Base-by-base conservation (phyloP, 2,329 filamentous ascomycete species). In the Fusarium continuum region DNA sequence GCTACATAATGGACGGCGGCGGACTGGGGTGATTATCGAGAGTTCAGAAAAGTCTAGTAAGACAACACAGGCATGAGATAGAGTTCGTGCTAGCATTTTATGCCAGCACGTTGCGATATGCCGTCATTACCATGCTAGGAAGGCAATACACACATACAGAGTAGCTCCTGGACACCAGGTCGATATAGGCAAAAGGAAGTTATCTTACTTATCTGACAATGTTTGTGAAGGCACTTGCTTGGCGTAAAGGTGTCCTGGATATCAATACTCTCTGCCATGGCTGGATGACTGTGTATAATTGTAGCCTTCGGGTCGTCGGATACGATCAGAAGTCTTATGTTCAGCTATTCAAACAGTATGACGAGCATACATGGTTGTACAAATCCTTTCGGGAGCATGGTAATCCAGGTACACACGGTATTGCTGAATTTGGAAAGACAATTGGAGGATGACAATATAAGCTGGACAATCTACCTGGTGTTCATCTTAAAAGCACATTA, bases 201-300 rank as follows among this genome's bases (percentile, higher is more conserved):
- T 59, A 36, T 28, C 39, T 61, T 48, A 38, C 57, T 60, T 60
- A 60, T 60, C 48, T 61, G 17, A 22, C 47, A 59, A 35, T 17
- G 32, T 13, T 26, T 35, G 32, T 36, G 9, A 26, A 47, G 14
- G 17, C 17, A 25, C 46, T 48, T 26, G 9, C 23, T 41, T 16
- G 13, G n/a, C n/a, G n/a, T n/a, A n/a, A n/a, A 26, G 25, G 25
- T 26, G 25, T 26, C 25, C 11, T 26, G 9, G 8, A 26, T 26
- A 26, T 26, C 9, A n/a, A 36, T 8, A 36, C 8, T 20, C 17
- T 36, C 34, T 20, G n/a, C 34, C 5, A 35, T 6, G 6, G 10
- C 34, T 17, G 34, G 5, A 36, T 20, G 34, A 36, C 34, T 17
- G 20, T 26, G 11, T 26, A 20, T 36, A 16, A 10, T 10, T 9